Conservation (phyloP, 1,284 basidiomycete species). For the Neotropicomus parvogracilis region DNA sequence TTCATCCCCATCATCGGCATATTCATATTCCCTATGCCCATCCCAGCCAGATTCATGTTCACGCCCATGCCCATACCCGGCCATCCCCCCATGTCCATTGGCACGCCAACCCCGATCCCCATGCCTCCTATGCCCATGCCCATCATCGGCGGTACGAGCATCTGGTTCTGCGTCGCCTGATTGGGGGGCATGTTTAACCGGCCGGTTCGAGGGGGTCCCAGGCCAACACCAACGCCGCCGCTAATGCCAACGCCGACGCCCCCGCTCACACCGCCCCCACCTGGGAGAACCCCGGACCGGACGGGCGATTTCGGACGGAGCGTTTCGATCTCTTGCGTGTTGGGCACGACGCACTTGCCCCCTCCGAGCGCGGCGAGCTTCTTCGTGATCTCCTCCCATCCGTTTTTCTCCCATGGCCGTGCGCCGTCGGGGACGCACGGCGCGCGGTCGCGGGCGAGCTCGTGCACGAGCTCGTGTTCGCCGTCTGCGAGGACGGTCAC, state of each 20-base stretch:
- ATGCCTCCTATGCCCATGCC: constrained; percentile 33
- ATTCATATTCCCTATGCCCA: constrained; percentile 32
- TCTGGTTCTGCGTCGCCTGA: constrained; percentile 35
- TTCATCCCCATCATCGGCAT: constrained; percentile 41
- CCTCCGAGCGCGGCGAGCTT: constrained; percentile 47
- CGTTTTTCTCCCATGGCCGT: constrained; percentile 52
- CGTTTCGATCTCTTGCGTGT: constrained; percentile 77
- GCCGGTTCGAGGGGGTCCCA: constrained; percentile 20
- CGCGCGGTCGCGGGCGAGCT: constrained; percentile 36
- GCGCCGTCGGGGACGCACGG: constrained; percentile 43
- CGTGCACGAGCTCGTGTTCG: constrained; percentile 50
- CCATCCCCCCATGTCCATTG: constrained; percentile 33
- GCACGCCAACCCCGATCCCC: constrained; percentile 31
- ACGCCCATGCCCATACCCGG: constrained; percentile 28
- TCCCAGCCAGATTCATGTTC: constrained; percentile 32
- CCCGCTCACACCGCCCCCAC: constrained; percentile 26
- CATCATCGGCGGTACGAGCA: constrained; percentile 52
- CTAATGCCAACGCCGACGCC: constrained; percentile 25
- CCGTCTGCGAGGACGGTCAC: constrained; percentile 78
- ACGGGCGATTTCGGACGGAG: constrained; percentile 85
- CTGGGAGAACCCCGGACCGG: constrained; percentile 36
- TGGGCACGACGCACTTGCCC: constrained; percentile 62
- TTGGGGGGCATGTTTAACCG: constrained; percentile 18
- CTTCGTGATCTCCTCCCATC: constrained; percentile 57
- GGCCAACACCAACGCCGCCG: constrained; percentile 23